A percentile compares a stretch with the other conserved stretches of the same genome.
Conservation (phyloP, 2,329 filamentous ascomycete genomes). For the Aureobasidium namibiae region DNA sequence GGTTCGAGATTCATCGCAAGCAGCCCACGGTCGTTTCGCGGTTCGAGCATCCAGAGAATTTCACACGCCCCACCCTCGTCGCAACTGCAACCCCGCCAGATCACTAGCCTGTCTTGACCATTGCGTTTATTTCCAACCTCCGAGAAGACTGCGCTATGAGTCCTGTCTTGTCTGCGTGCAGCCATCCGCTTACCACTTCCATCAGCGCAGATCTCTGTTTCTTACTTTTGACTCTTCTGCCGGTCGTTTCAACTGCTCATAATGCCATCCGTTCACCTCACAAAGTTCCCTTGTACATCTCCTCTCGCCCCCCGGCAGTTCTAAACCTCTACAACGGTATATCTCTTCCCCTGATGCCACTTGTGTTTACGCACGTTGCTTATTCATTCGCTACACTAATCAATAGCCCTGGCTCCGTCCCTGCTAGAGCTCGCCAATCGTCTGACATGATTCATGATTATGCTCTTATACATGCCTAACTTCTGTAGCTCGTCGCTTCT, state of each 20-base stretch:
- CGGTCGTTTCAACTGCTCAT: not conserved
- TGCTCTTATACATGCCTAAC: conserved; percentile 6
- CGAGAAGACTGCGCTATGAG: not conserved
- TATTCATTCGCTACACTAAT: not conserved
- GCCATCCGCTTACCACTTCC: not conserved
- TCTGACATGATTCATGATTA: not conserved
- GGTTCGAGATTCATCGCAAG: not conserved
- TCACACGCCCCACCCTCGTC: not conserved
- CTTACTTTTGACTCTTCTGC: not conserved
- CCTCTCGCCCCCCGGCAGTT: not conserved
- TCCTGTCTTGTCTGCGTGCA: not conserved
- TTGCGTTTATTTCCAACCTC: not conserved
- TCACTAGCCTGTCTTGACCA: not conserved
- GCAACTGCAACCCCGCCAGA: conserved; percentile 7
- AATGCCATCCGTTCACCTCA: too few relatives aligned
- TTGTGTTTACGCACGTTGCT: not conserved
- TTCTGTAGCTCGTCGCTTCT: not conserved
- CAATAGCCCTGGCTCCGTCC: not conserved
- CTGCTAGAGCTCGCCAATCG: not conserved
- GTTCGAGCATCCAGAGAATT: not conserved
- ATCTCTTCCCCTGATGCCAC: not conserved
- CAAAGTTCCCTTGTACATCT: not conserved
- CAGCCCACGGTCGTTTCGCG: not conserved
- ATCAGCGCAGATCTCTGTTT: not conserved
- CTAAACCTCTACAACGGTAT: not conserved